Base-by-base conservation (phyloP, 106 monocot species). In the Acorus calamus region DNA sequence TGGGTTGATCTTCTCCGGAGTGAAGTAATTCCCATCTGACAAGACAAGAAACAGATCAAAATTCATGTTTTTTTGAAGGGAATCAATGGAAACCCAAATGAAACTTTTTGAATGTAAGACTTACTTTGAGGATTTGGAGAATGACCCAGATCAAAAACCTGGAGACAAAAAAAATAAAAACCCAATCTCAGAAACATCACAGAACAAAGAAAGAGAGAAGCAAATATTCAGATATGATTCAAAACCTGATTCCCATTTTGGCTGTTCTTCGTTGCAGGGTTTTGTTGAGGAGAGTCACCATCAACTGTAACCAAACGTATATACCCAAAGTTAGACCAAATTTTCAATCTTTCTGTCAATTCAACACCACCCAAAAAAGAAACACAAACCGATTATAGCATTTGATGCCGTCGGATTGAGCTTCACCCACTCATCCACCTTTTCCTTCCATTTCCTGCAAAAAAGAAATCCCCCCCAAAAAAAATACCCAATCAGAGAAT, bases 381-480 rank as follows among this genome's bases (percentile, higher is more conserved):
- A 59, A 9, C 13, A 42, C 4, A 44, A 28, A 28, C 77, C 74
- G 53, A 74, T 84, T 61, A 73, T 73, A 14, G 80, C 64, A 51
- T 79, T 66, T 2, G 70, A 53, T 42, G 70, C 62, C 0, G 72
- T 7, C 13, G 75, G 62, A 69, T 66, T 83, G 46, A 58, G 57
- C 61, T 78, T 83, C 71, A 78, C 83, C 80, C 79, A 80, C 6
- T 77, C 84, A 47, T 80, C 80, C 52, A 88, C 78, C 5, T 78
- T 46, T 46, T 83, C 80, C 43, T 88, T 88, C 87, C 87, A 88
- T 63, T 81, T 88, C 72, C 87, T 88, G 74, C 47, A 7, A 49
- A 14, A 28, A 28, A 28, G 28, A 28, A 28, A 28, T 28, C 28
- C 28, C 28, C 28, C 28, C 28, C 28, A 5, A 11, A 2, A 43